These are phyloP conservation scores for Leccinum subgranulosum DNA, from an alignment of 768 basidiomycete species.

Conservation along the genomic window DNA sequence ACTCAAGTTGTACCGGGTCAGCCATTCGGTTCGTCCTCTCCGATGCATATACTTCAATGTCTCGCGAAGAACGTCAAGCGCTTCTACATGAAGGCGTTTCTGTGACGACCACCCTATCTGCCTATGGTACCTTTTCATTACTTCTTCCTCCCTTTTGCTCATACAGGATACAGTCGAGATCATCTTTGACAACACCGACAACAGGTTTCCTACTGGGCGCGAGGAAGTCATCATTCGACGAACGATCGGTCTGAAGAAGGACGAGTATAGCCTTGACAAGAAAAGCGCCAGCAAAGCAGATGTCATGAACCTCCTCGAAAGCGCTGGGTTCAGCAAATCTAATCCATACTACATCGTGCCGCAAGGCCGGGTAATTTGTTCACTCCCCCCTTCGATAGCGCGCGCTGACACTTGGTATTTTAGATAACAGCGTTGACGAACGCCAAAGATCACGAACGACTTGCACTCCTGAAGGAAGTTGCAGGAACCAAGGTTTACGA, in stretches of 20 bases:
- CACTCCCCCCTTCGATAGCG: not conserved
- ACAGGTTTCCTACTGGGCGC: conserved; percentile 88
- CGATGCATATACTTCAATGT: conserved; percentile 96
- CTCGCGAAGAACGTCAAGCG: conserved; percentile 86
- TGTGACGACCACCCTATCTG: conserved; percentile 83
- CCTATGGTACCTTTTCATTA: conserved; percentile 60
- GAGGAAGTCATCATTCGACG: conserved; percentile 86
- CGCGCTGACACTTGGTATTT: conserved; percentile 3
- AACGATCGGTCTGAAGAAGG: conserved; percentile 97
- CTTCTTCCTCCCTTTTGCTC: not conserved
- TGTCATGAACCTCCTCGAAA: conserved; percentile 95
- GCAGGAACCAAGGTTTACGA: conserved; percentile 99
- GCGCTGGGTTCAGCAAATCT: conserved; percentile 95
- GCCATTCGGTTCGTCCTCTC: conserved; percentile 97
- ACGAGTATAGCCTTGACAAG: conserved; percentile 95
- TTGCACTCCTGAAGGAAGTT: conserved; percentile 95
- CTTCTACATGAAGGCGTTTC: conserved; percentile 94
- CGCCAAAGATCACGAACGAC: conserved; percentile 91
- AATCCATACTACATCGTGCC: conserved; percentile 99
- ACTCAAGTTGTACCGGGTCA: conserved; percentile 25
- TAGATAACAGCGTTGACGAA: conserved; percentile 97
- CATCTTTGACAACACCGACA: conserved; percentile 92
- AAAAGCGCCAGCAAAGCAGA: conserved; percentile 96
- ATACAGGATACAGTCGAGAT: conserved; percentile 61
- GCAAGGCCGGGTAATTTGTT: conserved; percentile 79